Evolutionary conservation across 148 eudicot genomes (phyloP), one percentile per base, ranked within the genome.

Genomic region (Suaeda aralocaspica): DNA sequence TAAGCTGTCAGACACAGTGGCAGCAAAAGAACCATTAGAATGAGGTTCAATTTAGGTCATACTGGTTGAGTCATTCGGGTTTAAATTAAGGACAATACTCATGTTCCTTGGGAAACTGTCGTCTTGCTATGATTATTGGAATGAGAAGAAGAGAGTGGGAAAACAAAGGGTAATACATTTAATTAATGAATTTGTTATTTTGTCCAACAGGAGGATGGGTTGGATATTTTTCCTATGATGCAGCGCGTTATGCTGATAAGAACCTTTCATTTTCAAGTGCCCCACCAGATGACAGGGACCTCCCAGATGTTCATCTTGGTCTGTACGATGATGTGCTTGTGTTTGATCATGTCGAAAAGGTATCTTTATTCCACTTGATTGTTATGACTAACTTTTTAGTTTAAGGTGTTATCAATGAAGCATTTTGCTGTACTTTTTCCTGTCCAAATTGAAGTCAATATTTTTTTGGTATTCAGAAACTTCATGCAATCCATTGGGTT

Each of bases 321-420:
- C 83, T 94, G 51, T 94, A 87, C 78, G 96, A 91, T 78, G 96
- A 94, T 59, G 91, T 94, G 39, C 86, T 94, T 59, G 96, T 94
- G 73, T 94, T 94, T 77, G 98, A 94, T 81, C 89, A 94, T 76
- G 85, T 94, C 34, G 97, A 91, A 60, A 94, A 94, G 98, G 98
- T 94, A 75, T 52, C 14, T 22, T 26, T 53, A 33, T 41, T 29
- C 22, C 24, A 55, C 34, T 11, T 41, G 31, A 46, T 50, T 24
- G 52, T 13, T 75, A 22, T 36, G 4, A 36, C 41, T 36, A 36
- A 4, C 41, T 8, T 36, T 36, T 36, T n/a, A n/a, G n/a, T n/a
- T 3, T 36, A 36, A 36, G 5, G 41, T 36, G 41, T 36, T 36
- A 22, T 63, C 64, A 64, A 64, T 39, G 18, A 1, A 1, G 25